Percentiles rank a stretch among this genome's conserved stretches.
Conservation (phyloP, 1,284 basidiomycete species). For the Irpex lacteus region DNA sequence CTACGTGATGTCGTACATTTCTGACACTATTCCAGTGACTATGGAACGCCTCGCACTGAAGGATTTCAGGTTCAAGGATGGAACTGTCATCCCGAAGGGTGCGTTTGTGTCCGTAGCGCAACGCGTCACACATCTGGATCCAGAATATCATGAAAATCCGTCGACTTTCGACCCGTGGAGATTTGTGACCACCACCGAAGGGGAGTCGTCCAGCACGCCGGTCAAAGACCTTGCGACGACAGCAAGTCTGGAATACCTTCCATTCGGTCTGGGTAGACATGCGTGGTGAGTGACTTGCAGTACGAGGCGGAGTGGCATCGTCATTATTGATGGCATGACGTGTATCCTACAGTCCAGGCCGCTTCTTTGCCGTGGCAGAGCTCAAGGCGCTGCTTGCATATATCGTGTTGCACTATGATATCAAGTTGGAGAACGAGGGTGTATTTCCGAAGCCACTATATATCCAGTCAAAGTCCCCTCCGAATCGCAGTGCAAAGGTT, state of each 20-base stretch:
- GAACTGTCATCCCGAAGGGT: conserved; percentile 31
- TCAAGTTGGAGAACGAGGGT: conserved; percentile 20
- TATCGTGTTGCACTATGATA: conserved; percentile 23
- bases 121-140: conserved; percentile 31
- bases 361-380: conserved; percentile 26
- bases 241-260: conserved; percentile 21
- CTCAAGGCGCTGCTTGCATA: conserved; percentile 26
- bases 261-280: conserved; percentile 28
- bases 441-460: conserved; percentile 13
- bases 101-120: conserved; percentile 17
- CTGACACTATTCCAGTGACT: conserved; percentile 21
- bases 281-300: conserved; percentile 22
- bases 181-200: conserved; percentile 23
- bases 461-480: conserved; percentile 12
- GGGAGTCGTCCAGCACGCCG: conserved; percentile 17
- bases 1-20: neutral
- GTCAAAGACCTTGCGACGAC: conserved; percentile 23
- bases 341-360: conserved; percentile 21
- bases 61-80: conserved; percentile 41
- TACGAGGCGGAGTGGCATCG: too few species aligned
- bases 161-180: conserved; percentile 36
- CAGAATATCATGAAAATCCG: conserved; percentile 28
- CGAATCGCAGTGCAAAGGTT: conserved; percentile 5
- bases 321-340: neutral
- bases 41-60: conserved; percentile 32